Conservation (phyloP, 169 alveolate genomes). For the Plasmodium knowlesi region DNA sequence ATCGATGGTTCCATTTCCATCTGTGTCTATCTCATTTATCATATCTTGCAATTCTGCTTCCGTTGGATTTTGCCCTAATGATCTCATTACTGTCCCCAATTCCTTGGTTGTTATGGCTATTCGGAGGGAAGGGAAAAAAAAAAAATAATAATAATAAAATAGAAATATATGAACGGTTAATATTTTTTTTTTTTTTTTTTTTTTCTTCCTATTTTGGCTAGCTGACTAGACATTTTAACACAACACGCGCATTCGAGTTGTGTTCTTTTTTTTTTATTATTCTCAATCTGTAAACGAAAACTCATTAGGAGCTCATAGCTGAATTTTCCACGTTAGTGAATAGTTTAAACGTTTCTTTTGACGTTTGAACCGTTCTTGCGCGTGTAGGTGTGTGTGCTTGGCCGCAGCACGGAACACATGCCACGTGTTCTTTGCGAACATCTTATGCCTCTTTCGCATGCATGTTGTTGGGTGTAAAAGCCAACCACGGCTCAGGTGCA, state of each 20-base stretch:
- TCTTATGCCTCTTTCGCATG: neutral
- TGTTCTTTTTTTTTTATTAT: constrained; percentile 5
- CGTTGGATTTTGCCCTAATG: constrained; percentile 97
- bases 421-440: neutral
- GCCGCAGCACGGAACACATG: neutral
- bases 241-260: neutral
- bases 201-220: constrained; percentile 2
- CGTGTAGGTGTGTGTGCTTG: neutral
- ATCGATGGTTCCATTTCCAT: constrained; percentile 95
- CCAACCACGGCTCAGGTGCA: neutral
- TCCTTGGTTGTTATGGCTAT: constrained; percentile 96
- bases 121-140: constrained; percentile 26
- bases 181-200: neutral
- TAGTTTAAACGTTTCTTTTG: neutral
- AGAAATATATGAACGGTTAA: constrained; percentile 1
- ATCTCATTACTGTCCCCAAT: constrained; percentile 96
- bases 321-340: neutral
- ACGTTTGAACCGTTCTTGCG: neutral
- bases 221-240: neutral
- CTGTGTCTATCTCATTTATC: constrained; percentile 95
- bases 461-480: neutral
- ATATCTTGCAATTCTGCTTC: constrained; percentile 97
- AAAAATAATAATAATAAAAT: neutral
- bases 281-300: neutral
- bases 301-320: constrained; percentile 10